Evolutionary conservation across 345 rosid genomes (phyloP).

Genomic region (Salix arbutifolia): DNA sequence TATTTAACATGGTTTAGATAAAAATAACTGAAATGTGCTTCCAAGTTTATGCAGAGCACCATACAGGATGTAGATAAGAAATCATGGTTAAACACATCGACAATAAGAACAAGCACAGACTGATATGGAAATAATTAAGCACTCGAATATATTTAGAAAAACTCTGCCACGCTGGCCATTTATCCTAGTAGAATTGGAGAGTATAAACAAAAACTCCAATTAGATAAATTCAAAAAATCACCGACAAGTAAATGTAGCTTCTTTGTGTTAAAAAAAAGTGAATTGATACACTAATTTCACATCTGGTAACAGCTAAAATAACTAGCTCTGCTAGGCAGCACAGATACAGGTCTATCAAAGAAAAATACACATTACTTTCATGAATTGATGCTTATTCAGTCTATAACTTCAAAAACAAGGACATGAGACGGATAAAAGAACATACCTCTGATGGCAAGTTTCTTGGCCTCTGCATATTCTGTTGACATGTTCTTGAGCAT

Average conservation of each 20-base stretch:
- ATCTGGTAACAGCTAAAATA: background rate
- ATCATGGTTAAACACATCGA: too few species aligned
- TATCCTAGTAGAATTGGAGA: background rate
- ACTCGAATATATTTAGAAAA: too few species aligned
- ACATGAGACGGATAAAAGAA: background rate
- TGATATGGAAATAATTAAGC: too few species aligned
- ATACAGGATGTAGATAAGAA: background rate
- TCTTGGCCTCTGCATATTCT: constrained; percentile 68
- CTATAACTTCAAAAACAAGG: background rate
- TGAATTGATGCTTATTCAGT: background rate
- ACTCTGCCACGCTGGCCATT: background rate
- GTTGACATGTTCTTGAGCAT: constrained; percentile 44
- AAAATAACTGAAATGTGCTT: background rate
- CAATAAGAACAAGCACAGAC: too few species aligned
- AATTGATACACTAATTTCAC: background rate
- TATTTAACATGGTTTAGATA: too few species aligned
- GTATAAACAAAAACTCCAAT: background rate
- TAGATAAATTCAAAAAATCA: too few species aligned
- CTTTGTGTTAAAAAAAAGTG: too few species aligned
- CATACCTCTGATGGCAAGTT: constrained; percentile 57
- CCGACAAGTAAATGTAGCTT: too few species aligned
- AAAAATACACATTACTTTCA: background rate
- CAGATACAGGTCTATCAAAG: background rate
- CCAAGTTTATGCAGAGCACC: background rate
- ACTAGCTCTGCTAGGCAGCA: background rate